phyloP scores from a whole-genome alignment of 805 yeast species.

The Starmerella apis region DNA sequence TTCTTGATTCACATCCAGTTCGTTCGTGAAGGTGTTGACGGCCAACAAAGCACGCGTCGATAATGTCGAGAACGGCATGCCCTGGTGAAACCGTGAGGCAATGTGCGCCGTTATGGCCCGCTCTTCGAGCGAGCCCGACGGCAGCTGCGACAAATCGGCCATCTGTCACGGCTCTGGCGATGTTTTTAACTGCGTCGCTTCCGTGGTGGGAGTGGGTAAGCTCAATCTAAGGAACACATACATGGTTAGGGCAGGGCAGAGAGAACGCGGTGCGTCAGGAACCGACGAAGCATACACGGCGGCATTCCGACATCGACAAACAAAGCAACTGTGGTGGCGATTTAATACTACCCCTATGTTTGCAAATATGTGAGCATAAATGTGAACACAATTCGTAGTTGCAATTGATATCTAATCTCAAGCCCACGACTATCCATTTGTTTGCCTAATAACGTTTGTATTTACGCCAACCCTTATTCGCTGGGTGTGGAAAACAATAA shows the following conservation, averaged over 20 bases:
- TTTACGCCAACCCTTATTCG: no score
- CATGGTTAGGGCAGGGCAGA: not conserved
- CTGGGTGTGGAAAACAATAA: no score
- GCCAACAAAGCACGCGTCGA: conserved; percentile 34
- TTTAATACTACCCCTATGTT: no score
- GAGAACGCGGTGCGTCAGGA: conserved; percentile 2
- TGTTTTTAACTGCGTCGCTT: not conserved
- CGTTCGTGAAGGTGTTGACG: conserved; percentile 32
- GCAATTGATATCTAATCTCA: no score
- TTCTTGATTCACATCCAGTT: conserved; percentile 33
- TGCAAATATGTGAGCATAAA: no score
- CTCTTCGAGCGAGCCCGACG: conserved; percentile 32
- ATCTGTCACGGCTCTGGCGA: conserved; percentile 6
- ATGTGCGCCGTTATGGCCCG: conserved; percentile 36
- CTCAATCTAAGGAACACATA: not conserved
- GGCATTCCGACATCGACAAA: not conserved
- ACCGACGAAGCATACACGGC: not conserved
- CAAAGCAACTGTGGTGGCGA: not conserved
- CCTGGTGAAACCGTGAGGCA: conserved; percentile 37
- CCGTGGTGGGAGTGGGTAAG: not conserved
- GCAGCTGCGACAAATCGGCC: conserved; percentile 33
- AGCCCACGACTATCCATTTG: no score
- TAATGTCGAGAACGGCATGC: conserved; percentile 34
- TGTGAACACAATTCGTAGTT: no score
- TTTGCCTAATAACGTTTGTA: no score